Evolutionary conservation across 1,139 yeast species (phyloP), one percentile per base, ranked within the genome.

Genomic region (Scheffersomyces insectosa): DNA sequence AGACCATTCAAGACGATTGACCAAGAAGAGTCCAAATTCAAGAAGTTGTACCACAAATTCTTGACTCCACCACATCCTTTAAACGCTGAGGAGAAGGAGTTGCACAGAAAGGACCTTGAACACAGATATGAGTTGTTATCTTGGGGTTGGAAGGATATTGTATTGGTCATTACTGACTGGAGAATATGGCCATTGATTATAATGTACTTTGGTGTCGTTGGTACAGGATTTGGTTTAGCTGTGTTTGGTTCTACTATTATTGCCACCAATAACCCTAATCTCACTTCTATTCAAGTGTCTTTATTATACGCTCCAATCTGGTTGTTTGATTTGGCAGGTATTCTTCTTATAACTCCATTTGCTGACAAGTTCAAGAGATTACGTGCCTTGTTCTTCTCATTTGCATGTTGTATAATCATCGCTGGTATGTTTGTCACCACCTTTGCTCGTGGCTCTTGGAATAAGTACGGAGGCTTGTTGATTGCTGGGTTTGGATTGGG

Each of bases 191-290:
- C 96, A 1, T 65, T 88, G 47, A 72, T 87, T 39, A 72, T 88
- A 67, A 88, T 88, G 96, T 88, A 88, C 65, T 89, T 88, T 64
- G 96, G 96, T 7, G 96, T 86, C 12, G 96, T 88, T 14, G 96
- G 96, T 37, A 82, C 89, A 13, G 96, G 96, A 1, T 83, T 78
- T 59, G 96, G 96, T 13, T 70, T 88, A 44, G 90, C 91, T 15
- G 93, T 85, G 14, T 88, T 85, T 65, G 96, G 93, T 2, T 83
- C 96, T 4, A 83, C 95, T n/a, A 83, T 88, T 51, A 84, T 88
- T 53, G 66, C 76, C 41, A 78, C 78, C 8, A 82, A 83, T 52
- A 81, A 85, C 60, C 85, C 93, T 2, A 54, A 59, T 10, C 73
- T 88, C 53, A 66, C 83, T 1, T 82, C 90, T 2, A 85, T 88